Conservation (phyloP, 1,139 yeast genomes). For the Blastobotrys buckinghamii region DNA sequence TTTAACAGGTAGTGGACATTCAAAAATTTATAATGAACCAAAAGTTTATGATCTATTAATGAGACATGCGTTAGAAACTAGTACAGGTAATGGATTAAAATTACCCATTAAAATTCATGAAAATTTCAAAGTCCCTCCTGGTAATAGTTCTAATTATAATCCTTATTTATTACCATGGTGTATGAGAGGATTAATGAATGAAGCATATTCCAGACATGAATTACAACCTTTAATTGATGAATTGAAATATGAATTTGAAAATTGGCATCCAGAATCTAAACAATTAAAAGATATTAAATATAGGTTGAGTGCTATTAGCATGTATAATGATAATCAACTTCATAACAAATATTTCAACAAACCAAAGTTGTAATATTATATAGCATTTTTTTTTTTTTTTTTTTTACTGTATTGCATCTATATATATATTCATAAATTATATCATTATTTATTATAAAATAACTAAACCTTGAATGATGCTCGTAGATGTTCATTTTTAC, state of each 20-base stretch:
- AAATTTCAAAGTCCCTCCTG: slow-evolving; percentile 28
- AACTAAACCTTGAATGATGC: slow-evolving; percentile 5
- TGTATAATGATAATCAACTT: neutral
- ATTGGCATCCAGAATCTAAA: slow-evolving; percentile 83
- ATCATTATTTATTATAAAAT: too few relatives aligned
- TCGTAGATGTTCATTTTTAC: slow-evolving; percentile 2
- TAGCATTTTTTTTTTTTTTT: neutral
- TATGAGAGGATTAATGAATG: slow-evolving; percentile 71
- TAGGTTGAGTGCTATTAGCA: slow-evolving; percentile 58
- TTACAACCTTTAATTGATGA: slow-evolving; percentile 50
- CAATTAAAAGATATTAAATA: slow-evolving; percentile 76
- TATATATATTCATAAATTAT: neutral
- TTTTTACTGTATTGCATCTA: too few relatives aligned
- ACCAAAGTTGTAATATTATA: slow-evolving; percentile 21
- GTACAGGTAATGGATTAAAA: slow-evolving; percentile 32
- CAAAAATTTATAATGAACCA: slow-evolving; percentile 78
- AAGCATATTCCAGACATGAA: slow-evolving; percentile 32
- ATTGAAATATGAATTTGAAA: slow-evolving; percentile 64
- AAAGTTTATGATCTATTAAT: slow-evolving; percentile 79
- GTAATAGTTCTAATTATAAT: slow-evolving; percentile 44
- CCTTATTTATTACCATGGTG: slow-evolving; percentile 93
- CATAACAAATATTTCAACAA: too few relatives aligned
- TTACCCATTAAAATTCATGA: slow-evolving; percentile 24
- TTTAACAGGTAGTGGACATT: slow-evolving; percentile 91
- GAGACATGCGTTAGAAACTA: slow-evolving; percentile 69